Conservation (phyloP, 2,329 filamentous ascomycete species). For the Nannizziopsis arthrosporioides region DNA sequence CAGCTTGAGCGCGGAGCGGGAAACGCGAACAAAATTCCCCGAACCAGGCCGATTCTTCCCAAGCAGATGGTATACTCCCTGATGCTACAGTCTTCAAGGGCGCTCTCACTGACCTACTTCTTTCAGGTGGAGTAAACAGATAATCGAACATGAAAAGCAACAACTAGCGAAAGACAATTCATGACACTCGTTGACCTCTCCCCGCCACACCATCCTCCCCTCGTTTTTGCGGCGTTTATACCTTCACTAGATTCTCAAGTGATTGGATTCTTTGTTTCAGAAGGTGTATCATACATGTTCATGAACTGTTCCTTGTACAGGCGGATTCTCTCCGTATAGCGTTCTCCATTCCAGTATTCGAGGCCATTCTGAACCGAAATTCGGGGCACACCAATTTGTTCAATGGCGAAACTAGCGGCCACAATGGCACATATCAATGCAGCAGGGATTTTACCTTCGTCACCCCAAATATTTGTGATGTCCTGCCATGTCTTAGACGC, state of each 20-base stretch:
- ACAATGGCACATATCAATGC: conserved; percentile 69
- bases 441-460: conserved; percentile 42
- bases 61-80: conserved; percentile 59
- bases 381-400: conserved; percentile 74
- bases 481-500: conserved; percentile 45
- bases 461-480: conserved; percentile 36
- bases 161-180: conserved; percentile 25
- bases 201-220: background rate
- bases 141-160: conserved; percentile 53
- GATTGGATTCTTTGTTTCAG: conserved; percentile 17
- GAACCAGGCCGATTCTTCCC: conserved; percentile 68
- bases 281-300: conserved; percentile 30
- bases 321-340: conserved; percentile 35
- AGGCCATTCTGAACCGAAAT: conserved; percentile 24
- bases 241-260: conserved; percentile 13
- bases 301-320: conserved; percentile 35
- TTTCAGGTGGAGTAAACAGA: conserved; percentile 58
- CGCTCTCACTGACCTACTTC: conserved; percentile 12
- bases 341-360: conserved; percentile 36
- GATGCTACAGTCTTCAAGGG: conserved; percentile 13
- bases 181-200: conserved; percentile 2
- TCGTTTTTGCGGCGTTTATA: background rate
- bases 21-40: conserved; percentile 63
- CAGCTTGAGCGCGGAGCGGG: conserved; percentile 61
- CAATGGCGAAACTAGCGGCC: conserved; percentile 83